Evolutionary conservation across 345 rosid species (phyloP), one percentile per base, ranked within the genome.

Genomic region (Syzygium grande): DNA sequence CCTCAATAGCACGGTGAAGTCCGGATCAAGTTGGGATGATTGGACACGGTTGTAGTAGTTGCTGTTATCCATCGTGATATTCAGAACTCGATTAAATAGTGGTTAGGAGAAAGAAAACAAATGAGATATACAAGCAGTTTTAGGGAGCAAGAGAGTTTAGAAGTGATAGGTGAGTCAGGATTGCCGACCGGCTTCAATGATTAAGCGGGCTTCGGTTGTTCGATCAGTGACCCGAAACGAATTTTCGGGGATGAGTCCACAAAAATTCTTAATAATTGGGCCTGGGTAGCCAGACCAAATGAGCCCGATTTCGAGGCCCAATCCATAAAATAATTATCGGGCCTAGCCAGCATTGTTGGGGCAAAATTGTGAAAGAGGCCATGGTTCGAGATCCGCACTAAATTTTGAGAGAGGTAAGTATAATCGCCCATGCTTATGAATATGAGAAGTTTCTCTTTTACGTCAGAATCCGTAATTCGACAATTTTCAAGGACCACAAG

Each of bases 41-140:
- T 4, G 21, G 38, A 61, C 73, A 61, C 34, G 30, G 7, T 3
- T 6, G 73, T 13, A 0, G 9, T n/a, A 11, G 17, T 61, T 61
- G 38, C 29, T 61, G 1, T 17, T 3, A 61, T n/a, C 34, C 73
- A 14, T n/a, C 15, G 73, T 13, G 73, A 61, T n/a, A n/a, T 61
- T 61, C 13, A 61, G 30, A 30, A n/a, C 73, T n/a, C 0, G 10
- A n/a, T 61, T n/a, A 61, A 14, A 61, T n/a, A 61, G 34, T 0
- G 38, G 0, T n/a, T n/a, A n/a, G 73, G 19, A n/a, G 34, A 6
- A 6, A n/a, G 0, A 61, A 61, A 61, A 61, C 6, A 61, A n/a
- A 61, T 12, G 73, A n/a, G 14, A 30, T n/a, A 2, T 8, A n/a
- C 73, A n/a, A n/a, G 73, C 9, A 13, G 73, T 61, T n/a, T n/a